A percentile compares a stretch with the other conserved stretches of the same genome.
Evolutionary conservation across 2,329 filamentous ascomycete species (phyloP).

Genomic region (Phyllosticta ampelicida): DNA sequence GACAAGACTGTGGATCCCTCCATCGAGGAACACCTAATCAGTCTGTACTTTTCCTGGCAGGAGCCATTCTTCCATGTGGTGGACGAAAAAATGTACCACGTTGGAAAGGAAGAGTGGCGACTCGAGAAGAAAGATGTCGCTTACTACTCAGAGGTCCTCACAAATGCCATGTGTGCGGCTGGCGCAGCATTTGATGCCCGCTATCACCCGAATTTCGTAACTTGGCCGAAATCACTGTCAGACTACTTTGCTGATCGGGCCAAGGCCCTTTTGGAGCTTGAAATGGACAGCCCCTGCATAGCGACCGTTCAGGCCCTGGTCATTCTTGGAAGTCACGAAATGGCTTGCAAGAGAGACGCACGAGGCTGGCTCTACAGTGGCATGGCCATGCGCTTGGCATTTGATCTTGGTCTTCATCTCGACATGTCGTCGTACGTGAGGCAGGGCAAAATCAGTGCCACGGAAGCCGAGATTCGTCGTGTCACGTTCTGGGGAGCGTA

Average conservation of each 20-base stretch:
- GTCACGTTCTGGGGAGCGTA: constrained; percentile 36
- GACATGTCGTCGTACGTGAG: constrained; percentile 32
- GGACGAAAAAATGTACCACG: constrained; percentile 27
- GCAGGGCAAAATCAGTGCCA: constrained; percentile 27
- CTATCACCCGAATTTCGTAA: constrained; percentile 20
- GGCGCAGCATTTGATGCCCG: constrained; percentile 27
- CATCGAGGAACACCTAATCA: constrained; percentile 35
- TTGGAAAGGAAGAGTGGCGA: constrained; percentile 12
- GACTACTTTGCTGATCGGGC: constrained; percentile 35
- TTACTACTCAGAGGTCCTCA: constrained; percentile 16
- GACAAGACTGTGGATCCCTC: constrained; percentile 30
- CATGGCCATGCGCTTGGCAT: constrained; percentile 18
- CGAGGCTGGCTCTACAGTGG: constrained; percentile 43
- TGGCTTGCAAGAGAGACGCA: constrained; percentile 35
- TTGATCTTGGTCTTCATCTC: constrained; percentile 28
- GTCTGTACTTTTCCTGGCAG: constrained; percentile 40
- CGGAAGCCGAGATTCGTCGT: constrained; percentile 31
- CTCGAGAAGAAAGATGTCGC: constrained; percentile 9
- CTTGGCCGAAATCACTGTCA: constrained; percentile 25
- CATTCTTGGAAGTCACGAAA: constrained; percentile 36
- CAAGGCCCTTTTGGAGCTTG: constrained; percentile 36
- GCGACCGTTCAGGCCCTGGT: constrained; percentile 39
- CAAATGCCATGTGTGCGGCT: constrained; percentile 20
- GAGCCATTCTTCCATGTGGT: constrained; percentile 37
- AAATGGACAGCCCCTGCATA: constrained; percentile 38